These are phyloP conservation scores for Kazachstania sp. DNA, from an alignment of 1,139 yeast species.

Conservation along the genomic window DNA sequence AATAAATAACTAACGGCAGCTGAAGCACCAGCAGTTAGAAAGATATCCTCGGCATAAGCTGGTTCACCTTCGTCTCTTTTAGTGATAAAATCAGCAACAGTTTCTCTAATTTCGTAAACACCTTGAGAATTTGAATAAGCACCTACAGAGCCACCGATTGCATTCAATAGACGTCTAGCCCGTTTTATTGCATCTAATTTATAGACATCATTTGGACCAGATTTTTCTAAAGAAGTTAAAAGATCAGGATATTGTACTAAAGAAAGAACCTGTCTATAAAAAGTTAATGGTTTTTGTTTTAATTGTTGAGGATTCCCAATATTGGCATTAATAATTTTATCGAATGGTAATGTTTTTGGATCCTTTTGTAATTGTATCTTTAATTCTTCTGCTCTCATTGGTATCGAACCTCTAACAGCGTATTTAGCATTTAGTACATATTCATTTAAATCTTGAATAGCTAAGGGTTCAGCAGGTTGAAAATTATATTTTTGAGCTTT, in stretches of 20 bases:
- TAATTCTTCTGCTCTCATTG: slow-evolving; percentile 86
- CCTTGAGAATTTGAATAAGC: slow-evolving; percentile 96
- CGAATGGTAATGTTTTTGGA: slow-evolving; percentile 65
- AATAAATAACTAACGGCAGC: slow-evolving; percentile 75
- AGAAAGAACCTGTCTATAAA: slow-evolving; percentile 84
- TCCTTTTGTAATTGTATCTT: slow-evolving; percentile 43
- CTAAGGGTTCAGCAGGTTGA: slow-evolving; percentile 31
- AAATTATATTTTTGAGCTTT: slow-evolving; percentile 7
- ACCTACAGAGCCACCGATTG: slow-evolving; percentile 71
- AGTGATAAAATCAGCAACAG: slow-evolving; percentile 73
- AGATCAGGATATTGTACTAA: slow-evolving; percentile 77
- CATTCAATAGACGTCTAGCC: slow-evolving; percentile 50
- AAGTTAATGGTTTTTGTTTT: slow-evolving; percentile 89
- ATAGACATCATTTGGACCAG: slow-evolving; percentile 32
- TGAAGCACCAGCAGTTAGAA: slow-evolving; percentile 88
- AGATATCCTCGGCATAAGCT: slow-evolving; percentile 63
- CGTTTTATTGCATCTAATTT: slow-evolving; percentile 68
- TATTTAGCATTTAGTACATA: slow-evolving; percentile 78
- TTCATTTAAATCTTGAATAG: slow-evolving; percentile 53
- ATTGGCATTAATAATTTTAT: slow-evolving; percentile 73
- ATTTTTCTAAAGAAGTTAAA: slow-evolving; percentile 28
- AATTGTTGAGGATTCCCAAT: slow-evolving; percentile 97
- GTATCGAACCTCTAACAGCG: slow-evolving; percentile 91
- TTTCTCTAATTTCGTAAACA: slow-evolving; percentile 55
- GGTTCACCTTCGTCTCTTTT: slow-evolving; percentile 58